Percentiles rank a stretch among this genome's conserved stretches.
These are phyloP conservation scores for Dillenia turbinata DNA, from an alignment of 164 flowering plant species.

Conservation along the genomic window DNA sequence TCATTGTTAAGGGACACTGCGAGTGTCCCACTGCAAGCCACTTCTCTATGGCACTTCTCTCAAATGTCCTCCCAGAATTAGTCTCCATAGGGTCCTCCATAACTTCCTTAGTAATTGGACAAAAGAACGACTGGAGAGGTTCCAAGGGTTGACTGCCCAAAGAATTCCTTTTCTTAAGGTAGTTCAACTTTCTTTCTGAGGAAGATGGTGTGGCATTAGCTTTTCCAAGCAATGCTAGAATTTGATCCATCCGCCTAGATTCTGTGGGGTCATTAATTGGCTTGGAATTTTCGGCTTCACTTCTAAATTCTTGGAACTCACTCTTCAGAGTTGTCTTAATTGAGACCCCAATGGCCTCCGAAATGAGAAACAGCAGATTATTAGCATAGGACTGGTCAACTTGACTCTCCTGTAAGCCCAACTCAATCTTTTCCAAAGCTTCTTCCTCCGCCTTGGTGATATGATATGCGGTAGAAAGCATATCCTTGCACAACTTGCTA, in stretches of 20 bases:
- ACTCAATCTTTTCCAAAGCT: slow-evolving; percentile 55
- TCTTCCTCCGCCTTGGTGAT: slow-evolving; percentile 54
- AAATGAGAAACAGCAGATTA: slow-evolving; percentile 46
- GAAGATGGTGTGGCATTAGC: slow-evolving; percentile 61
- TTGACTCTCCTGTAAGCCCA: slow-evolving; percentile 61
- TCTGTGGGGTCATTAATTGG: slow-evolving; percentile 63
- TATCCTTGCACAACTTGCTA: slow-evolving; percentile 27
- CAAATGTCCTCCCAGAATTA: slow-evolving; percentile 71
- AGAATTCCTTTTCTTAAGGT: slow-evolving; percentile 45
- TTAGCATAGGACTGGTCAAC: slow-evolving; percentile 62
- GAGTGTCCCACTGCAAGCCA: slow-evolving; percentile 56
- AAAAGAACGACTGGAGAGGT: slow-evolving; percentile 64
- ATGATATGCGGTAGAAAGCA: slow-evolving; percentile 48
- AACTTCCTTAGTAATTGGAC: slow-evolving; percentile 63
- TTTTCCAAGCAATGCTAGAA: slow-evolving; percentile 66
- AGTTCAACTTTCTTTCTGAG: slow-evolving; percentile 41
- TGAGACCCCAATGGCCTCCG: slow-evolving; percentile 58
- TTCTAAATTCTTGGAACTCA: slow-evolving; percentile 62
- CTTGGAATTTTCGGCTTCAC: slow-evolving; percentile 48
- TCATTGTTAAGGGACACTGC: slow-evolving; percentile 55
- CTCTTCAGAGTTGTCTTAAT: slow-evolving; percentile 42
- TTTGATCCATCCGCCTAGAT: slow-evolving; percentile 79
- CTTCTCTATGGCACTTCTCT: slow-evolving; percentile 62
- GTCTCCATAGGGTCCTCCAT: slow-evolving; percentile 79
- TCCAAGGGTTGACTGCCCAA: slow-evolving; percentile 61